Percentiles rank a stretch among this genome's conserved stretches.
Evolutionary conservation across 768 basidiomycete genomes (phyloP).

Genomic region (Sporobolomyces phaffii): DNA sequence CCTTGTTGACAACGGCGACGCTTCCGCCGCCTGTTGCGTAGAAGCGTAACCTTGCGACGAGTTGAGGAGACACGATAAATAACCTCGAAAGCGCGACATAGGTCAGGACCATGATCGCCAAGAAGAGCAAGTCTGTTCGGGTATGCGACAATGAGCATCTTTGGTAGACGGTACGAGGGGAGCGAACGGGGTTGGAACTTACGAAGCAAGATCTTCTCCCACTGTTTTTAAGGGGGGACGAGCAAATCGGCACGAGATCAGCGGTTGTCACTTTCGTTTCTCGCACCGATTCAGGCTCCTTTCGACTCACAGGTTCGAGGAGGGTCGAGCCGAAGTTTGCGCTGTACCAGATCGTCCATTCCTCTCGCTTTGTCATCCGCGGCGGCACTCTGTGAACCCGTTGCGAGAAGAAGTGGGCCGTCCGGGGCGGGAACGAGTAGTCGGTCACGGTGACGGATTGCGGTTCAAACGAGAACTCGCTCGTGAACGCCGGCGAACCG

Average conservation of each 20-base stretch:
- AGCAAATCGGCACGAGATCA: no score
- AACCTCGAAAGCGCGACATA: not conserved
- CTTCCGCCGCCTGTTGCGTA: not conserved
- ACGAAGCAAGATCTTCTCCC: slow-evolving; percentile 11
- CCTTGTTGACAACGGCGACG: no score
- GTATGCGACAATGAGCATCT: not conserved
- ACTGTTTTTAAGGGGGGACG: no score
- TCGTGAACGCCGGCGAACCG: not conserved
- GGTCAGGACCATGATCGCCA: not conserved
- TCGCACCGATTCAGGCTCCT: no score
- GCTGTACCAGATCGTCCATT: slow-evolving; percentile 5
- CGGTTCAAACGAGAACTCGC: not conserved
- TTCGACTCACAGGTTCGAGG: slow-evolving; percentile 9
- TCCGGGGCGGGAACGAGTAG: not conserved
- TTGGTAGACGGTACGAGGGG: not conserved
- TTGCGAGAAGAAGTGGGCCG: not conserved
- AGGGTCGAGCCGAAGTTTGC: not conserved
- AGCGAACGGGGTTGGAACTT: not conserved
- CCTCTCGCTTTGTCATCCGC: not conserved
- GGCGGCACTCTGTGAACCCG: not conserved
- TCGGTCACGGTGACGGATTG: not conserved
- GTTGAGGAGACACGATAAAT: not conserved
- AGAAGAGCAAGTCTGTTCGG: not conserved
- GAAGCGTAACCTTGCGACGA: not conserved
- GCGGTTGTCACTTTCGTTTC: no score